Evolutionary conservation across 495 filamentous ascomycete species (phyloP).

Genomic region (Usnea hakonensis): DNA sequence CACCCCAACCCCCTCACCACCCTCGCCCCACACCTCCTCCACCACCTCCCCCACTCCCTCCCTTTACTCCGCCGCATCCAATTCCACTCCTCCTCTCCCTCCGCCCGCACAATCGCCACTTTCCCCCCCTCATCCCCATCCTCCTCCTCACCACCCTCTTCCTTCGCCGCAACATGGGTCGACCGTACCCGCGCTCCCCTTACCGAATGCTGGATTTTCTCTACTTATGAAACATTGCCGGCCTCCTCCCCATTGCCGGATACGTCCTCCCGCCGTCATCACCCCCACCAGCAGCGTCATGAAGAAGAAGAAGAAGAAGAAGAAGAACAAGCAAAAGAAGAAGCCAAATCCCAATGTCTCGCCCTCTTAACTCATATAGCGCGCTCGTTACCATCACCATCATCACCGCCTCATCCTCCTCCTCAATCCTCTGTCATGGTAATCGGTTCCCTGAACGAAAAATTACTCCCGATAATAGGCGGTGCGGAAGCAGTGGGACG

Average conservation of each 20-base stretch:
- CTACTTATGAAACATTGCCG: constrained; percentile 47
- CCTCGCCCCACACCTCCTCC: constrained; percentile 38
- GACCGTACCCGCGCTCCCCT: constrained; percentile 50
- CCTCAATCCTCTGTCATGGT: neutral
- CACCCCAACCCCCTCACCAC: constrained; percentile 30
- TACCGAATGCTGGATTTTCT: constrained; percentile 55
- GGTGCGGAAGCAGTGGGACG: neutral
- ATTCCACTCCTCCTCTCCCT: constrained; percentile 36
- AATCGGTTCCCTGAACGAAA: constrained; percentile 13
- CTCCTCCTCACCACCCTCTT: neutral
- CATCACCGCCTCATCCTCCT: neutral
- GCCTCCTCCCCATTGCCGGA: too few relatives aligned
- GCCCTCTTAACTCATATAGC: constrained; percentile 10
- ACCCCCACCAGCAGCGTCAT: neutral
- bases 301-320: too few relatives aligned
- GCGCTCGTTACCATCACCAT: constrained; percentile 5
- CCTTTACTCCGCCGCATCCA: constrained; percentile 52
- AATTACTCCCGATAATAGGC: constrained; percentile 5
- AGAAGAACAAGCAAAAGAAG: neutral
- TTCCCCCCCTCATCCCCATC: constrained; percentile 20
- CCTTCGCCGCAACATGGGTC: constrained; percentile 42
- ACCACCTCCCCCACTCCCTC: constrained; percentile 49
- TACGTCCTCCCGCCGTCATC: neutral
- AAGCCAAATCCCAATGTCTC: constrained; percentile 3
- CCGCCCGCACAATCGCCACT: constrained; percentile 40